phyloP scores from a whole-genome alignment of 2,329 filamentous ascomycete genomes.

The Fusarium concolor region DNA sequence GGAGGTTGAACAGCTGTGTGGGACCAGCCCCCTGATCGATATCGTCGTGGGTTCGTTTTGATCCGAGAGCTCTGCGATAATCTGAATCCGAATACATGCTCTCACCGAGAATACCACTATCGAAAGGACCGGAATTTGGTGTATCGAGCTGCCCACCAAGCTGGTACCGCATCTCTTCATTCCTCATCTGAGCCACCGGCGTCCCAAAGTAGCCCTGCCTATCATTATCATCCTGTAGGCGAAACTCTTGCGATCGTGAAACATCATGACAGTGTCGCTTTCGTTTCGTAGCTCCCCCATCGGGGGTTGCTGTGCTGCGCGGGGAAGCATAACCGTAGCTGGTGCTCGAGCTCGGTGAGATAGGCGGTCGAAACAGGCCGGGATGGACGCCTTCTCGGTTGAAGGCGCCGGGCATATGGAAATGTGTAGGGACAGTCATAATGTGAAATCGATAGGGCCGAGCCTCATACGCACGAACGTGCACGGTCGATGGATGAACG shows the following conservation, averaged over 20 bases:
- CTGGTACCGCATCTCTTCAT: conserved; percentile 54
- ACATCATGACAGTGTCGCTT: conserved; percentile 56
- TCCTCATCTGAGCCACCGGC: conserved; percentile 29
- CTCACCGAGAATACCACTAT: conserved; percentile 59
- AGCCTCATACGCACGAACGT: conserved; percentile 4
- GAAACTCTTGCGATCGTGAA: conserved; percentile 43
- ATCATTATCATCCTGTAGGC: conserved; percentile 34
- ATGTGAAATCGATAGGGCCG: conserved; percentile 15
- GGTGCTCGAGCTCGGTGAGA: conserved; percentile 56
- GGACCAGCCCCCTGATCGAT: conserved; percentile 50
- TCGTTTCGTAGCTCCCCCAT: conserved; percentile 54
- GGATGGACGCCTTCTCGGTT: conserved; percentile 56
- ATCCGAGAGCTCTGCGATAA: conserved; percentile 65
- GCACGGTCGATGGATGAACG: conserved; percentile 9
- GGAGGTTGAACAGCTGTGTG: conserved; percentile 50
- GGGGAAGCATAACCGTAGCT: conserved; percentile 51
- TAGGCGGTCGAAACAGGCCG: conserved; percentile 61
- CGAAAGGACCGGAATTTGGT: conserved; percentile 51
- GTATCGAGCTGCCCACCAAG: conserved; percentile 67
- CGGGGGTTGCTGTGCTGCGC: conserved; percentile 33
- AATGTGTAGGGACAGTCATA: conserved; percentile 48
- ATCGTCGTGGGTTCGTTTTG: conserved; percentile 56
- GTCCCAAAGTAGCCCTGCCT: conserved; percentile 40
- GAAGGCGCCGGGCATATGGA: conserved; percentile 53
- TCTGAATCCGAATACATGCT: conserved; percentile 69